Evolutionary conservation across 441 rosid species (phyloP), one percentile per base, ranked within the genome.

Genomic region (Iberis amara): DNA sequence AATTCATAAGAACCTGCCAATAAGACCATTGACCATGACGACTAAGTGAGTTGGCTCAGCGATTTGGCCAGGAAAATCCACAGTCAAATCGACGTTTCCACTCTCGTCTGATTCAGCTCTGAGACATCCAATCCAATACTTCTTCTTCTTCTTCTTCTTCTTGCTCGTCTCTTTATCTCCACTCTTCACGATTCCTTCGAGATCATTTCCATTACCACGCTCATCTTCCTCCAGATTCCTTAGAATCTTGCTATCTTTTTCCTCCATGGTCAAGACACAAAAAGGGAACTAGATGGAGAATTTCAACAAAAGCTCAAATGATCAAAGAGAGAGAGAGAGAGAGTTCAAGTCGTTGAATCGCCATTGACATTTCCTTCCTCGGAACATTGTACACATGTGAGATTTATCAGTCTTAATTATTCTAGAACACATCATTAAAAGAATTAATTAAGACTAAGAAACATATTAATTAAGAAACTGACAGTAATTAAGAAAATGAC

Each of bases 1-100:
- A 3, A 18, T 1, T 18, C 21, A 18, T 18, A 6, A 39, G 49
- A 31, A 89, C 95, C 91, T 86, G 73, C 97, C 97, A 30, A 80
- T 68, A 24, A 89, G 71, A 62, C 97, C 97, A 52, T 86, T 86
- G 64, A 84, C 90, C 95, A 75, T 84, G 39, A 86, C 61, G 58
- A 89, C 82, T 4, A 89, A 78, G 63, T 89, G 97, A 66, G 75
- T 45, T 3, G 89, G 89, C 55, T 38, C 32, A 5, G 72, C 8
- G 14, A 31, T 71, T 64, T 76, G 75, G 8, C 79, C 78, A 21
- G 62, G 73, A 11, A 59, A 60, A 15, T 69, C 73, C 11, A 73
- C 73, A 50, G 64, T 68, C 69, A 65, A 65, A 55, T 82, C 90
- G 9, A 79, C 65, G 61, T 71, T 76, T n/a, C 81, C 85, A 3